Evolutionary conservation across 2,329 filamentous ascomycete species (phyloP).

Genomic region (Colletotrichum tabaci): DNA sequence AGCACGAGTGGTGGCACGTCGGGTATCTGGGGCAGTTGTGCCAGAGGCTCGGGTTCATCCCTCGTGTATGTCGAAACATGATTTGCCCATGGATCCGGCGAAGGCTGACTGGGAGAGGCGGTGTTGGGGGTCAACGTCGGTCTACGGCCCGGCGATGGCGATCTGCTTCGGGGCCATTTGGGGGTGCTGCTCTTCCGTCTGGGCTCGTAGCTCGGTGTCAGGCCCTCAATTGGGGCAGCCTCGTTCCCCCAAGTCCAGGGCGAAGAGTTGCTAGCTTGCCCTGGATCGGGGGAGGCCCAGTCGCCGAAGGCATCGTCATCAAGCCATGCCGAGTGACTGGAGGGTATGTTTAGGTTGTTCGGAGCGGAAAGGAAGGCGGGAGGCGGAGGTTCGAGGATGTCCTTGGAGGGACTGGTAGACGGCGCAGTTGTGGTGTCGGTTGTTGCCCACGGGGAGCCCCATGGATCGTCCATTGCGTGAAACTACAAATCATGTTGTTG

Average conservation of each 20-base stretch:
- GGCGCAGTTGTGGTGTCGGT: slow-evolving; percentile 51
- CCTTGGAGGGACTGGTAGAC: slow-evolving; percentile 50
- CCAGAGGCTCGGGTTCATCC: slow-evolving; percentile 39
- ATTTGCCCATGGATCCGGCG: slow-evolving; percentile 60
- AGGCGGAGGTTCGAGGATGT: slow-evolving; percentile 58
- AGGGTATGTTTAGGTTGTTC: slow-evolving; percentile 45
- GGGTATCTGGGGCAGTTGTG: slow-evolving; percentile 42
- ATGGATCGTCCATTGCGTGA: slow-evolving; percentile 72
- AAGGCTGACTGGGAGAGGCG: slow-evolving; percentile 53
- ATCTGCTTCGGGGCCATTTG: slow-evolving; percentile 57
- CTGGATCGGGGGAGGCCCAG: slow-evolving; percentile 53
- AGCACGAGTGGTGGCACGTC: slow-evolving; percentile 40
- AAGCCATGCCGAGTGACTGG: slow-evolving; percentile 58
- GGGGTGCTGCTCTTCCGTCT: slow-evolving; percentile 55
- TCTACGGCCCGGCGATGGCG: slow-evolving; percentile 53
- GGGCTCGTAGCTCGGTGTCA: slow-evolving; percentile 50
- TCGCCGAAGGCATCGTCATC: slow-evolving; percentile 56
- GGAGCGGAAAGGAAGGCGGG: slow-evolving; percentile 57
- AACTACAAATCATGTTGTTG: slow-evolving; percentile 39
- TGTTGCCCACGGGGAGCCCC: slow-evolving; percentile 73
- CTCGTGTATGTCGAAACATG: slow-evolving; percentile 49
- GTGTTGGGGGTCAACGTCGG: slow-evolving; percentile 50
- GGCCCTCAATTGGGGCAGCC: slow-evolving; percentile 41
- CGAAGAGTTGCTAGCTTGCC: slow-evolving; percentile 41
- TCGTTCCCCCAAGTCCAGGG: slow-evolving; percentile 38